These are phyloP conservation scores for Ganoderma meredithae DNA, from an alignment of 1,284 basidiomycete genomes.

Conservation along the genomic window DNA sequence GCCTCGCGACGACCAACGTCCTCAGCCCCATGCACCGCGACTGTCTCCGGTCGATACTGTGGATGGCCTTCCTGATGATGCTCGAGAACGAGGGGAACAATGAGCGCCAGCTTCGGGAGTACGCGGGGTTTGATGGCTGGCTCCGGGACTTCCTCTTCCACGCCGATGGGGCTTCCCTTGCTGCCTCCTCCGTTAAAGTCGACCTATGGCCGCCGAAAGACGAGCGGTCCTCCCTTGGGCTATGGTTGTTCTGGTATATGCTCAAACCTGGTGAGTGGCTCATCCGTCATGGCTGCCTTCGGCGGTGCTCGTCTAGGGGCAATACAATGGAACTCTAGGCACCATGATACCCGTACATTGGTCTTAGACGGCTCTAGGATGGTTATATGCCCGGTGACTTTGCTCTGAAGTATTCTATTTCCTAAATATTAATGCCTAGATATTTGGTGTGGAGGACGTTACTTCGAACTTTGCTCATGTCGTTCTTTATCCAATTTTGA, in stretches of 20 bases:
- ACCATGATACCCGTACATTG: background rate
- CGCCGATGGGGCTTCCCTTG: slow-evolving; percentile 44
- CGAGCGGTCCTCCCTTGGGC: slow-evolving; percentile 44
- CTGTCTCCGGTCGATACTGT: slow-evolving; percentile 47
- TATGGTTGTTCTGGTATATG: slow-evolving; percentile 59
- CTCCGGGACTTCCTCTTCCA: slow-evolving; percentile 48
- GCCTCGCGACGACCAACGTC: slow-evolving; percentile 33
- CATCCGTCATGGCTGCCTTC: background rate
- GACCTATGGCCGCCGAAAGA: slow-evolving; percentile 46
- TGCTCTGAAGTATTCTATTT: background rate
- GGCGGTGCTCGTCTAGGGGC: background rate
- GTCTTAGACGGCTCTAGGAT: background rate
- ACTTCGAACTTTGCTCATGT: background rate
- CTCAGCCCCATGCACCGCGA: slow-evolving; percentile 40
- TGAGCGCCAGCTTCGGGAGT: slow-evolving; percentile 50
- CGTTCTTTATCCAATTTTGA: background rate
- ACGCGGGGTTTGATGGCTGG: slow-evolving; percentile 47
- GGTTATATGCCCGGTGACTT: background rate
- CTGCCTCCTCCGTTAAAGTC: slow-evolving; percentile 37
- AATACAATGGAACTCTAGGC: too few species aligned
- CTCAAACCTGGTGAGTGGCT: slow-evolving; percentile 60
- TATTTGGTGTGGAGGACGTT: background rate
- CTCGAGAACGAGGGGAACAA: slow-evolving; percentile 66
- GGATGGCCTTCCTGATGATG: slow-evolving; percentile 61
- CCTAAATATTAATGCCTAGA: background rate